Evolutionary conservation across 1,284 basidiomycete species (phyloP).

Genomic region (Afroboletus lepidellus): DNA sequence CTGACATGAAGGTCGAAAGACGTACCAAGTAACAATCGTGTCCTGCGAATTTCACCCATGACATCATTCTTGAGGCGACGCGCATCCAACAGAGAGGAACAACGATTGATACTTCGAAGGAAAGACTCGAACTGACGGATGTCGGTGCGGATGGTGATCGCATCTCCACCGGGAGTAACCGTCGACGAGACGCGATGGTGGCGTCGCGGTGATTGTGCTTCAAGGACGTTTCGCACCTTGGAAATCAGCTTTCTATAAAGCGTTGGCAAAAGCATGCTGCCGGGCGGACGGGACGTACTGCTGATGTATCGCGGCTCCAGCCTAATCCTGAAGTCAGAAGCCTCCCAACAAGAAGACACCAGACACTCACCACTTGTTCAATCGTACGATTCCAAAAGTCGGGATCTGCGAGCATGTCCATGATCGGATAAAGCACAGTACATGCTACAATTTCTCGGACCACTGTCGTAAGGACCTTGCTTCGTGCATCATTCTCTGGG

Average conservation of each 20-base stretch:
- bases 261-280: slow-evolving; percentile 6
- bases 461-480: slow-evolving; percentile 69
- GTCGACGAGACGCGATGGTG: slow-evolving; percentile 40
- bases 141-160: slow-evolving; percentile 76
- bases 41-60: slow-evolving; percentile 81
- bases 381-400: slow-evolving; percentile 96
- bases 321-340: slow-evolving; percentile 43
- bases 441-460: slow-evolving; percentile 84
- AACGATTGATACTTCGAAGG: slow-evolving; percentile 77
- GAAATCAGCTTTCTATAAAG: slow-evolving; percentile 69
- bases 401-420: slow-evolving; percentile 91
- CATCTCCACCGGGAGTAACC: slow-evolving; percentile 50
- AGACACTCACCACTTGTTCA: slow-evolving; percentile 75
- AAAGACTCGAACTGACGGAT: slow-evolving; percentile 86
- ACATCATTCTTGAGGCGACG: slow-evolving; percentile 89
- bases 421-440: slow-evolving; percentile 78
- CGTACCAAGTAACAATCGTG: slow-evolving; percentile 66
- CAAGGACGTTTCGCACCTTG: slow-evolving; percentile 79
- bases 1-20: background rate
- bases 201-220: slow-evolving; percentile 68
- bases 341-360: background rate
- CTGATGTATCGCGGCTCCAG: slow-evolving; percentile 86
- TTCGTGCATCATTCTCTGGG: slow-evolving; percentile 73
- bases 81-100: slow-evolving; percentile 83
- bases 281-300: slow-evolving; percentile 55